Evolutionary conservation across 805 yeast genomes (phyloP).

Genomic region (Brettanomyces naardenensis): DNA sequence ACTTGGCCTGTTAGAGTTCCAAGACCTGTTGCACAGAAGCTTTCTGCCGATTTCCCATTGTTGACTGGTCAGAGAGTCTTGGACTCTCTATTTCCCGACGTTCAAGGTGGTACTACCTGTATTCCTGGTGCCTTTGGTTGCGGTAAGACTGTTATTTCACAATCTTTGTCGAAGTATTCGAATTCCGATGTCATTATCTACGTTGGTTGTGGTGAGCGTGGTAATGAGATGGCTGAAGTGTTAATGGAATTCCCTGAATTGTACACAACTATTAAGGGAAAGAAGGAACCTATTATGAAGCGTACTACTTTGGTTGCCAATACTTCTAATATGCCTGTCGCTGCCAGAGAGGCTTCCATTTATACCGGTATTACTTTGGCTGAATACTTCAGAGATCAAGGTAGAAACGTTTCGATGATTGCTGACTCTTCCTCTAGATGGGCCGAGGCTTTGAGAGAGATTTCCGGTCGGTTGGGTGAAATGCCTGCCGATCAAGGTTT

Average conservation of each 20-base stretch:
- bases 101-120: constrained; percentile 99
- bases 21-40: constrained; percentile 93
- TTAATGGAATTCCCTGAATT: constrained; percentile 99
- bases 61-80: constrained; percentile 98
- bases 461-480: constrained; percentile 99
- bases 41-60: constrained; percentile 89
- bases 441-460: constrained; percentile 99
- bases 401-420: constrained; percentile 98
- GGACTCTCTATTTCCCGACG: constrained; percentile 97
- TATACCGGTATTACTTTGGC: constrained; percentile 98
- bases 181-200: constrained; percentile 95
- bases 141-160: constrained; percentile 96
- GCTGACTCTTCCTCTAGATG: constrained; percentile 99
- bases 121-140: constrained; percentile 99
- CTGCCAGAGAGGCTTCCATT: constrained; percentile 99
- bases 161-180: constrained; percentile 92
- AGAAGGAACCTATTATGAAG: constrained; percentile 98
- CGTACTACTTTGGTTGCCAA: constrained; percentile 98
- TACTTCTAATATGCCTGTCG: constrained; percentile 99
- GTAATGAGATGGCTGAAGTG: constrained; percentile 99
- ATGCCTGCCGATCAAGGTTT: constrained; percentile 99
- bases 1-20: constrained; percentile 99
- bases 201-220: constrained; percentile 93
- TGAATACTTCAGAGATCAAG: constrained; percentile 99
- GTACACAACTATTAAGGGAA: constrained; percentile 82